Base-by-base conservation (phyloP, 1,284 basidiomycete species). In the Sporisorium graminicola region DNA sequence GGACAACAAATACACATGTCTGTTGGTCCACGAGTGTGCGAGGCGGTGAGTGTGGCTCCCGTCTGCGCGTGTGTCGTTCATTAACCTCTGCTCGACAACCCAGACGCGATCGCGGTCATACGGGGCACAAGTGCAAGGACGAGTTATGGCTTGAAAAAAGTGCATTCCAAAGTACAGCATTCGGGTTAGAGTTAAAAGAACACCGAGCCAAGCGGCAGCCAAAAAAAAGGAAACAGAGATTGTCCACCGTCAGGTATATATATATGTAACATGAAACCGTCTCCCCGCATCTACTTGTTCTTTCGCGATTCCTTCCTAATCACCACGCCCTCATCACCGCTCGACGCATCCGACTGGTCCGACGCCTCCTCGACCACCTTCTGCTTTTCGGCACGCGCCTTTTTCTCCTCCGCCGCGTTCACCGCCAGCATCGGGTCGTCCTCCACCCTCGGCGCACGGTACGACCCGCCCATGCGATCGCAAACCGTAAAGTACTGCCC, bases 401-500 rank as follows among this genome's bases (percentile, higher is more conserved):
- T 40, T 65, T 71, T 77, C 29, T 74, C 72, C 40, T 61, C 61
- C 5, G 40, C 55, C 8, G 59, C 67, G 0, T 54, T 69, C 8
- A 74, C 65, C 7, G 72, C 93, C 31, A 92, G 88, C 58, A 98
- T 81, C 1, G 97, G 96, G 85, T 99, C 96, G 50, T 98, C 90
- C 61, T 90, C 88, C 12, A 91, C 90, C 63, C 89, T 89, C 3
- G 96, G 96, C 64, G 94, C 91, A 59, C 94, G 91, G 87, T 98
- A 98, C 9, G 93, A 94, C 57, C 91, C 91, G 67, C 91, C 92
- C 58, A 89, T 88, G 56, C 91, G 90, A 87, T 99, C 96, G 37
- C 94, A 94, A 90, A 92, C 94, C 50, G 95, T 98, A 86, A 99
- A 98, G 88, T 98, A 99, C 91, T 88, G 86, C 20, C 95, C 95